Base-by-base conservation (phyloP, 345 rosid genomes). In the Bruguiera gymnorhiza region DNA sequence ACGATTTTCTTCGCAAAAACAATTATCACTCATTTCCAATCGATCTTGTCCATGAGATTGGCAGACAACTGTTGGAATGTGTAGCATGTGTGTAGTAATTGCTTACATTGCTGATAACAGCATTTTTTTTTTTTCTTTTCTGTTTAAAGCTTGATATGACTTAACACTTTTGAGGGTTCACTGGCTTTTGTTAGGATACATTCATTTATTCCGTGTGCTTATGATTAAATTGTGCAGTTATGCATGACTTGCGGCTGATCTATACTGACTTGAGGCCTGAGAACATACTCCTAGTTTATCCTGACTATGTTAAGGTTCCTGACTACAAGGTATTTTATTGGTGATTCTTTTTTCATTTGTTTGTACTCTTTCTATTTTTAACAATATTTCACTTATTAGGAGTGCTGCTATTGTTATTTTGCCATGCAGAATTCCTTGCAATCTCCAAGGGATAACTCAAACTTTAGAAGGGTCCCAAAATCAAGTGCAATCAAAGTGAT, bases 41-140 rank as follows among this genome's bases (percentile, higher is more conserved):
- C 91, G 98, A 91, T 62, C 97, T 86, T 87, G 97, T 95, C 82
- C 94, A 97, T 75, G 98, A 95, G 96, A 88, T 95, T 88, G 98
- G 96, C 83, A 85, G 96, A 88, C 99, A 95, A 90, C 93, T 92
- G 77, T 88, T 92, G 98, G 97, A 95, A 81, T 92, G 96, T 90
- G 87, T 95, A 77, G 98, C 99, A 90, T 92, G 99, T 95, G 97
- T 95, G 99, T 92, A 89, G 88, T 83, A 85, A 84, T 81, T 80
- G 75, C 83, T 83, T 80, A 52, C 81, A 87, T 87, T 82, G 18
- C 18, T 43, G 50, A 3, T 13, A 43, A 43, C 13, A 43, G 18
- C 50, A 6, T 43, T 43, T 43, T 3, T 8, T 39, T 9, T 36
- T 8, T 43, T 43, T 0, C 13, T 11, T 34, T 39, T 2, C 46